Conservation (phyloP, 495 filamentous ascomycete genomes). For the Rhizodiscina lignyota region DNA sequence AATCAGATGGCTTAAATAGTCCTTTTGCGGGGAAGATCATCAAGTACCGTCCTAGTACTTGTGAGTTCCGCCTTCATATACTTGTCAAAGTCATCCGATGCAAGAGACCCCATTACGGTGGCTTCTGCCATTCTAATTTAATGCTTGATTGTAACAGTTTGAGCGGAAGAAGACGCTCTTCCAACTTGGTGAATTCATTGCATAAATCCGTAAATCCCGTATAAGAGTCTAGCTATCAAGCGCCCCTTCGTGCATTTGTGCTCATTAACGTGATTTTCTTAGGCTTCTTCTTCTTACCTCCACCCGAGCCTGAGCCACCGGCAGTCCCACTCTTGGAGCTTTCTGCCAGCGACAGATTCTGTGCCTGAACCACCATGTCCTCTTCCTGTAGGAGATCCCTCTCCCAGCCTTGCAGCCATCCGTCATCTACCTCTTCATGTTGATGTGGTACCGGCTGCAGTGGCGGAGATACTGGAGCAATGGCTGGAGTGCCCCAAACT, state of each 20-base stretch:
- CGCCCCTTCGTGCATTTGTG: slow-evolving; percentile 55
- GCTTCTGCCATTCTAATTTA: too few relatives aligned
- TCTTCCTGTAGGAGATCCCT: slow-evolving; percentile 42
- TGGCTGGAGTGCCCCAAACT: slow-evolving; percentile 69
- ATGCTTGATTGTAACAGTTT: too few relatives aligned
- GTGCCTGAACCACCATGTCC: slow-evolving; percentile 24
- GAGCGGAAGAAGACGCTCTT: too few relatives aligned
- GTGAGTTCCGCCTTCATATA: too few relatives aligned
- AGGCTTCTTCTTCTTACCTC: slow-evolving; percentile 65
- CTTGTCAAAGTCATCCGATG: too few relatives aligned
- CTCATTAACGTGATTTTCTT: slow-evolving; percentile 95
- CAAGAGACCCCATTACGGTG: too few relatives aligned
- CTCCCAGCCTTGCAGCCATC: slow-evolving; percentile 71
- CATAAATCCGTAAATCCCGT: too few relatives aligned
- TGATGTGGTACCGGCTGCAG: slow-evolving; percentile 17
- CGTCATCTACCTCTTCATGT: slow-evolving; percentile 38
- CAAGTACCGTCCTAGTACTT: too few relatives aligned
- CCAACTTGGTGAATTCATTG: too few relatives aligned
- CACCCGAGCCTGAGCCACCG: not conserved
- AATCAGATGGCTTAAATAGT: too few relatives aligned
- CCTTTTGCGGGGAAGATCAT: too few relatives aligned
- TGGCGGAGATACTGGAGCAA: slow-evolving; percentile 25
- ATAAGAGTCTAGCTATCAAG: too few relatives aligned
- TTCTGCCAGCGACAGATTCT: slow-evolving; percentile 20
- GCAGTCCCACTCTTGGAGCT: slow-evolving; percentile 10